phyloP scores from a whole-genome alignment of 2,329 filamentous ascomycete species.

The Penicillium freii region DNA sequence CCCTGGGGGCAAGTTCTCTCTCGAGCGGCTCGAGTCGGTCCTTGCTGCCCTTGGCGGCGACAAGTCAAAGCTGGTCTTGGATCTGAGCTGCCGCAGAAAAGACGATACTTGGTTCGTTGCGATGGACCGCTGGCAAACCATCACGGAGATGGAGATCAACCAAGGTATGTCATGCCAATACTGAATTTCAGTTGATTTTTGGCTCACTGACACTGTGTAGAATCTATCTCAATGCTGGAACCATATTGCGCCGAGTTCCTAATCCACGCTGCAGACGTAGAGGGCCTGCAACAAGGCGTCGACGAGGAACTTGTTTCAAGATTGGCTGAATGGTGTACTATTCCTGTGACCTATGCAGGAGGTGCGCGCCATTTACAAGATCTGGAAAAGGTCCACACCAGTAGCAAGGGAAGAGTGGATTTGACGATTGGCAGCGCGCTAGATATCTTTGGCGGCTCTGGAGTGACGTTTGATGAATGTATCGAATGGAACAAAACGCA shows the following conservation, averaged over 20 bases:
- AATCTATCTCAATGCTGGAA: conserved; percentile 75
- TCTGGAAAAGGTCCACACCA: conserved; percentile 72
- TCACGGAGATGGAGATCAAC: conserved; percentile 93
- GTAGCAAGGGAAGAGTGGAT: conserved; percentile 81
- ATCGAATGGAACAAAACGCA: conserved; percentile 72
- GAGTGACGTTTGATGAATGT: conserved; percentile 85
- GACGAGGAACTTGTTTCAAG: conserved; percentile 77
- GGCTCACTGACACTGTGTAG: conserved; percentile 47
- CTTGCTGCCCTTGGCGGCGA: conserved; percentile 71
- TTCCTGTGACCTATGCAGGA: conserved; percentile 94
- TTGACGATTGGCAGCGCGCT: conserved; percentile 94
- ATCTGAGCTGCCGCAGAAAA: conserved; percentile 82
- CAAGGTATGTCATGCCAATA: conserved; percentile 58
- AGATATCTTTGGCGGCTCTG: conserved; percentile 88
- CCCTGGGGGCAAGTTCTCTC: conserved; percentile 76
- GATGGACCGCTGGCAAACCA: conserved; percentile 98
- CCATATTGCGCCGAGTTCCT: conserved; percentile 96
- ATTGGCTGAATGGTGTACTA: conserved; percentile 80
- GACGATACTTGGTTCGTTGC: conserved; percentile 88
- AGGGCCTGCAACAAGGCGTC: conserved; percentile 87
- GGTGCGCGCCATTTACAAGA: conserved; percentile 83
- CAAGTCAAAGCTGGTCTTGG: conserved; percentile 81
- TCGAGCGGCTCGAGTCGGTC: conserved; percentile 70
- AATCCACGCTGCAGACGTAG: conserved; percentile 95
- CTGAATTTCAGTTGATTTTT: background rate